Percentiles rank a stretch among this genome's conserved stretches.
Conservation (phyloP, 2,329 filamentous ascomycete genomes). For the Pseudogymnoascus sp. region DNA sequence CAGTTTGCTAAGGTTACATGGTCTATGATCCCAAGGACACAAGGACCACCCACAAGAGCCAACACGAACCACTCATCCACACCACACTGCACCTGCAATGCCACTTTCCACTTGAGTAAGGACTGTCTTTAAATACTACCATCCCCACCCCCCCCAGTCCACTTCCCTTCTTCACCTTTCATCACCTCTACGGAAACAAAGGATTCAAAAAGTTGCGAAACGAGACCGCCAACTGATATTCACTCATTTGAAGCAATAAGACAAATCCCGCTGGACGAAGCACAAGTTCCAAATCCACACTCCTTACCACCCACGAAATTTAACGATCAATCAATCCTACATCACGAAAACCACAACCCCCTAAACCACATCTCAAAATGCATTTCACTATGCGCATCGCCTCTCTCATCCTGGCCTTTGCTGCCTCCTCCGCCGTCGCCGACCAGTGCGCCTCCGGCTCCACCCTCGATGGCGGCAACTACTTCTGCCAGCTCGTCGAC, state of each 20-base stretch:
- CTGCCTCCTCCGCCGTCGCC: conserved; percentile 13
- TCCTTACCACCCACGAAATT: conserved; percentile 1
- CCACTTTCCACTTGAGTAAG: neutral
- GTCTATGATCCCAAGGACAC: no score
- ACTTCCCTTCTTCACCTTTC: neutral
- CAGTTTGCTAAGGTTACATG: neutral
- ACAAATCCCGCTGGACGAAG: neutral
- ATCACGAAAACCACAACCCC: neutral
- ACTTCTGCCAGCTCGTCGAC: conserved; percentile 58
- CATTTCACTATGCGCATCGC: conserved; percentile 14
- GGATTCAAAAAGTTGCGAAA: neutral
- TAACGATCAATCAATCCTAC: neutral
- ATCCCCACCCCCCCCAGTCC: neutral
- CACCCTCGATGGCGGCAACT: conserved; percentile 46
- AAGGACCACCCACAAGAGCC: neutral
- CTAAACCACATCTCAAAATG: conserved; percentile 11
- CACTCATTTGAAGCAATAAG: neutral
- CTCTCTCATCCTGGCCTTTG: conserved; percentile 17
- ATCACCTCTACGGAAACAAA: neutral
- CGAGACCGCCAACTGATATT: neutral
- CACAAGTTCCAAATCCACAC: neutral
- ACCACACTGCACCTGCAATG: neutral
- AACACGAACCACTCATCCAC: neutral
- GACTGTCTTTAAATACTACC: neutral
- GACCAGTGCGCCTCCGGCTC: conserved; percentile 29